Base-by-base conservation (phyloP, 352 stramenopile genomes). In the Phytophthora boehmeriae region DNA sequence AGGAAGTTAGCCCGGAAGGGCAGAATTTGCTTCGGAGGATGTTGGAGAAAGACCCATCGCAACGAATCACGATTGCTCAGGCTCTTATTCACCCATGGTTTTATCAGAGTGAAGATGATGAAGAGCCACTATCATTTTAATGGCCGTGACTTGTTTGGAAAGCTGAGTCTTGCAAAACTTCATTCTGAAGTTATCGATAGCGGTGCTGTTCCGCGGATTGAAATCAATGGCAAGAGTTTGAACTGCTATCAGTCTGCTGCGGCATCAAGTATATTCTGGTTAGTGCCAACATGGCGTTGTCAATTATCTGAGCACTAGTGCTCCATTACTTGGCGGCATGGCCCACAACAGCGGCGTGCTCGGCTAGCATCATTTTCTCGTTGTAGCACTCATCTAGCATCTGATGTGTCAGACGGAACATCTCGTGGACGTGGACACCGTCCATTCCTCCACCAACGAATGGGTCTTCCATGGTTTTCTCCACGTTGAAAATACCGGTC, bases 401-500 rank as follows among this genome's bases (percentile, higher is more conserved):
- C 43, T 69, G 49, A 9, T 80, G 71, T 4, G 88, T 67, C 38
- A 86, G 63, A 14, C 74, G 62, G 44, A 86, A 83, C 30, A 75
- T 72, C 54, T 88, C 80, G n/a, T 71, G 63, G 5, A 88, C 67
- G 13, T 77, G 80, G 44, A 92, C 83, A 36, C 80, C 78, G 54
- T 92, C 83, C 57, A 92, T 76, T 8, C 80, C 83, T 27, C 77
- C 73, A 8, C 71, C 81, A 1, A 76, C 74, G 49, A 94, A 95
- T 38, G 88, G 88, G 38, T 96, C 88, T 48, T 95, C 88, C 79
- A 96, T 88, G 5, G 80, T 76, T 48, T 81, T 76, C 43, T 94
- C 86, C 14, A 93, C 84, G 55, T 94, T 96, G 67, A 95, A 95
- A 49, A 96, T 83, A n/a, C 88, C 88, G 39, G 89, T 89, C 81